Conservation (phyloP, 2,329 filamentous ascomycete genomes). For the Cordyceps farinosa region DNA sequence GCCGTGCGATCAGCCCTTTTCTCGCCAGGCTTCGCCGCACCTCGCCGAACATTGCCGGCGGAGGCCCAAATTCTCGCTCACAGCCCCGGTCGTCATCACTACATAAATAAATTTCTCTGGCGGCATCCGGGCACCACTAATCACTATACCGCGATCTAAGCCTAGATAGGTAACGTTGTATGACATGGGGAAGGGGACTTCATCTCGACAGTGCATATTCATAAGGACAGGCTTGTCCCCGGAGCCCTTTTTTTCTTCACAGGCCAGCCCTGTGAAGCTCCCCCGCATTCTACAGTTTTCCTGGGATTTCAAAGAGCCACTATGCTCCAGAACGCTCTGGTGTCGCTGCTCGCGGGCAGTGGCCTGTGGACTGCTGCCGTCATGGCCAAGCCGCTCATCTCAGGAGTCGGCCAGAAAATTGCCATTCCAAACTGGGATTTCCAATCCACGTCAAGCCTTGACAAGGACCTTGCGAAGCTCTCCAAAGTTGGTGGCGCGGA, state of each 20-base stretch:
- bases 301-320: not conserved
- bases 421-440: conserved; percentile 47
- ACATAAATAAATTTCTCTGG: not conserved
- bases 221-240: not conserved
- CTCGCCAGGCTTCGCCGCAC: not conserved
- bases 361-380: conserved; percentile 16
- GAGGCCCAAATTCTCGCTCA: not conserved
- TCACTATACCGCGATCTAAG: not conserved
- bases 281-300: not conserved
- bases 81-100: not conserved
- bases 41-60: conserved; percentile 8
- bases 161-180: conserved; percentile 16
- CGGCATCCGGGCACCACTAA: not conserved
- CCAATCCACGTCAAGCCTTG: conserved; percentile 39
- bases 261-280: not conserved
- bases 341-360: conserved; percentile 10
- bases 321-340: conserved; percentile 5
- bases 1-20: not conserved
- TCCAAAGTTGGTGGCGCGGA: conserved; percentile 43
- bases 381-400: conserved; percentile 21
- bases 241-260: not conserved
- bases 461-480: conserved; percentile 34
- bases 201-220: not conserved
- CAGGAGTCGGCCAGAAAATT: conserved; percentile 26
- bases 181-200: not conserved